Evolutionary conservation across 1,139 yeast genomes (phyloP).

Genomic region (Pichia sp.): DNA sequence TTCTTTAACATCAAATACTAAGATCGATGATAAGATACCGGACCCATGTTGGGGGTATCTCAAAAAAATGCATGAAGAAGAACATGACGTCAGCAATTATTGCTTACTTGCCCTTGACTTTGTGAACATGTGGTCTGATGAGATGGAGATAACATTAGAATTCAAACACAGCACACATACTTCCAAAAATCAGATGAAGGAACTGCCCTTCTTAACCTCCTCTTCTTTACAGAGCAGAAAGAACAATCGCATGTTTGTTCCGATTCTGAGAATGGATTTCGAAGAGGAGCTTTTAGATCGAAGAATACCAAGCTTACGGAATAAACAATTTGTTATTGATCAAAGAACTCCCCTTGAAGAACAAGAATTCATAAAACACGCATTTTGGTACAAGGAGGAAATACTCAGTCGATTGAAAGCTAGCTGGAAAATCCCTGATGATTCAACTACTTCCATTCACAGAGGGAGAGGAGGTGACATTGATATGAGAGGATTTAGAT

Average conservation of each 20-base stretch:
- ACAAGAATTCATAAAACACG: slow-evolving; percentile 42
- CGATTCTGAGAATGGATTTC: slow-evolving; percentile 50
- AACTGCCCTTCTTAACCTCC: slow-evolving; percentile 29
- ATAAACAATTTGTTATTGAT: slow-evolving; percentile 67
- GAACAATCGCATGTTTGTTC: slow-evolving; percentile 58
- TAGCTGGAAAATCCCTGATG: slow-evolving; percentile 43
- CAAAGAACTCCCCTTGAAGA: slow-evolving; percentile 50
- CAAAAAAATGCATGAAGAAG: slow-evolving; percentile 18
- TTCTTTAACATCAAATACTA: slow-evolving; percentile 34
- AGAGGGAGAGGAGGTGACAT: slow-evolving; percentile 45
- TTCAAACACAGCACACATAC: slow-evolving; percentile 17
- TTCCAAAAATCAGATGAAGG: slow-evolving; percentile 14
- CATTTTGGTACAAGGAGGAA: slow-evolving; percentile 76
- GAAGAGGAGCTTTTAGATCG: slow-evolving; percentile 37
- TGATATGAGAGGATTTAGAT: slow-evolving; percentile 58
- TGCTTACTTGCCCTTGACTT: slow-evolving; percentile 62
- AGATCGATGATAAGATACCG: slow-evolving; percentile 21
- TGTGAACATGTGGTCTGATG: slow-evolving; percentile 61
- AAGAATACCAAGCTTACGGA: slow-evolving; percentile 69
- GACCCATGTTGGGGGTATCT: slow-evolving; percentile 28
- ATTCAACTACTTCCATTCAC: slow-evolving; percentile 15
- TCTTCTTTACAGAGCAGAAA: slow-evolving; percentile 24
- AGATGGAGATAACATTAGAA: slow-evolving; percentile 24
- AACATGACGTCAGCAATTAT: slow-evolving; percentile 39
- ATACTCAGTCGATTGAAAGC: slow-evolving; percentile 56